Percentiles rank a stretch among this genome's conserved stretches.
phyloP scores from a whole-genome alignment of 352 stramenopile species.

The Pythium aristosporum region DNA sequence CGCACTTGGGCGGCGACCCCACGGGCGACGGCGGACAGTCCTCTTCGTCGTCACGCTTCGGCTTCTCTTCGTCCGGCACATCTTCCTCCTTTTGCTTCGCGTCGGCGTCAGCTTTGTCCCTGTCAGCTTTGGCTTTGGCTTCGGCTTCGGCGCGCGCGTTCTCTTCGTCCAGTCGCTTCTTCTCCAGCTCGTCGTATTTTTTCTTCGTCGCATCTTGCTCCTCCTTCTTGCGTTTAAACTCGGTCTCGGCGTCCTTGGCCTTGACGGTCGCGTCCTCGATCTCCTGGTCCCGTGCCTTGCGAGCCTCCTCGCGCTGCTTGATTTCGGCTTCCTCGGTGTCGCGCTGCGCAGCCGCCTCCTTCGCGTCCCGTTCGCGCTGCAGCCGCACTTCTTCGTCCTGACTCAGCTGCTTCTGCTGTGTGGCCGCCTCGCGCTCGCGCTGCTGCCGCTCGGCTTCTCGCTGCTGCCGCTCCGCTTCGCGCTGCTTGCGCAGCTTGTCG shows the following conservation, averaged over 20 bases:
- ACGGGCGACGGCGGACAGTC: slow-evolving; percentile 1
- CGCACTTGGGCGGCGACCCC: slow-evolving; percentile 1
- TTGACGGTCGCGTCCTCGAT: neutral
- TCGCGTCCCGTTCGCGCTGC: neutral
- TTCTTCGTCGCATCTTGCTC: neutral
- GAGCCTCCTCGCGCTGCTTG: neutral
- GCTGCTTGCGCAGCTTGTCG: neutral
- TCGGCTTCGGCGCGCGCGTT: neutral
- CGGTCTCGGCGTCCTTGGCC: neutral
- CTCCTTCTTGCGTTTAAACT: neutral
- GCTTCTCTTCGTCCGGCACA: neutral
- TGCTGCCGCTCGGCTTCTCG: neutral
- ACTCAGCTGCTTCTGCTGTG: neutral
- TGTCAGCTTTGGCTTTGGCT: neutral
- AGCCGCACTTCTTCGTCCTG: neutral
- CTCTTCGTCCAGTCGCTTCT: neutral
- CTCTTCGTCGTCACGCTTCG: slow-evolving; percentile 5
- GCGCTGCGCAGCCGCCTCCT: neutral
- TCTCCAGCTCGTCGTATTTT: neutral
- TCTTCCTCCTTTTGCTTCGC: neutral
- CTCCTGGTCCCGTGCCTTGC: neutral
- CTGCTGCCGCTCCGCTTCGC: neutral
- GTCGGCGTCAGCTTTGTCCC: neutral
- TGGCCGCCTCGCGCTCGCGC: neutral
- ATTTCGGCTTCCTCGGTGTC: neutral